Conservation (phyloP, 768 basidiomycete genomes). For the Neoboletus subvelutipes region DNA sequence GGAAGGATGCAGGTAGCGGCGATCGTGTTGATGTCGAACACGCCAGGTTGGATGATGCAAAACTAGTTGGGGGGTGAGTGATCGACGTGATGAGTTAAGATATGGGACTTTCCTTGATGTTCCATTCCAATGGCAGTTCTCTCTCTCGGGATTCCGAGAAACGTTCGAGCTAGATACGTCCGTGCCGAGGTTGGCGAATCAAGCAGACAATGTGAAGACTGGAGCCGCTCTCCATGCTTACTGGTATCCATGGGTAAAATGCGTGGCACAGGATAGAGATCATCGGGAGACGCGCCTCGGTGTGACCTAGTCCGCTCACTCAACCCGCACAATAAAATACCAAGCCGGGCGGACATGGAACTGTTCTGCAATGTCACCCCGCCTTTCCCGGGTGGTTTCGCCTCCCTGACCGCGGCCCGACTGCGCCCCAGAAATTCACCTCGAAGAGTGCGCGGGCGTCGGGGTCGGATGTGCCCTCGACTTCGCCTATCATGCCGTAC, state of each 20-base stretch:
- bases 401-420: constrained; percentile 27
- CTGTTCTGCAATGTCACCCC: constrained; percentile 16
- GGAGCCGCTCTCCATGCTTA: constrained; percentile 7
- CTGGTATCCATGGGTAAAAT: not conserved
- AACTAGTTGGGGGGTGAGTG: not conserved
- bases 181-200: not conserved
- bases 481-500: constrained; percentile 28
- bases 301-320: not conserved
- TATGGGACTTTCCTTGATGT: constrained; percentile 15
- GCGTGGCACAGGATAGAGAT: not conserved
- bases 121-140: constrained; percentile 17
- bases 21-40: constrained; percentile 16
- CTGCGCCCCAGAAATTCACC: constrained; percentile 24
- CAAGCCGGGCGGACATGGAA: constrained; percentile 9
- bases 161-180: constrained; percentile 9
- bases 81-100: not conserved
- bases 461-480: constrained; percentile 34
- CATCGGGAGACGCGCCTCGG: not conserved
- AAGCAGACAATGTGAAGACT: not conserved
- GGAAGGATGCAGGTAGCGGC: constrained; percentile 1
- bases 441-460: constrained; percentile 36
- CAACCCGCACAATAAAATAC: constrained; percentile 16
- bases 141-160: constrained; percentile 7
- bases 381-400: constrained; percentile 23
- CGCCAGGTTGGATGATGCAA: constrained; percentile 18